Conservation (phyloP, 306 rosid species). For the Prunus campanulata region DNA sequence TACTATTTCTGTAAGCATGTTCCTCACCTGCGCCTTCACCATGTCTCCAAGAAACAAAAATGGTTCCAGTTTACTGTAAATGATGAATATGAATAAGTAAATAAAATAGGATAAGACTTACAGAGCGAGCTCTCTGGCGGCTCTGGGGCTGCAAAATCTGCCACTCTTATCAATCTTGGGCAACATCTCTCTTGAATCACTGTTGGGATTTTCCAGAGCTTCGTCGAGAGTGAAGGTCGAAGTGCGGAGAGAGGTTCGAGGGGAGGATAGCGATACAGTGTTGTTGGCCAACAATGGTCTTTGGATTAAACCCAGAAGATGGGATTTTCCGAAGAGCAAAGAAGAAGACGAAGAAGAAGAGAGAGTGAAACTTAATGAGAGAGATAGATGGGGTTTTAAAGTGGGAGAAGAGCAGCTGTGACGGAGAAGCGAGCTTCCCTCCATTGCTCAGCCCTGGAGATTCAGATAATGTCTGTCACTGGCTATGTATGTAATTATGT, state of each 20-base stretch:
- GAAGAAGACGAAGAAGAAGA: constrained; percentile 22
- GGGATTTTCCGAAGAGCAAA: constrained; percentile 5
- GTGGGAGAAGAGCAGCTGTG: constrained; percentile 7
- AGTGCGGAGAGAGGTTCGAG: constrained; percentile 37
- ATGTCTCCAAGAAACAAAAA: not conserved
- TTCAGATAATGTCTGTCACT: constrained; percentile 8
- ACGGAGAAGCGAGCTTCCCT: constrained; percentile 24
- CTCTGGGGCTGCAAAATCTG: constrained; percentile 85
- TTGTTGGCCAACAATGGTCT: not conserved
- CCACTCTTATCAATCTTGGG: constrained; percentile 87
- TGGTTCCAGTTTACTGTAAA: not conserved
- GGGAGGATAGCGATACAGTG: constrained; percentile 8
- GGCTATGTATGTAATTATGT: not conserved
- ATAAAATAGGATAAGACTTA: constrained; percentile 16
- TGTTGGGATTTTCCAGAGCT: constrained; percentile 21
- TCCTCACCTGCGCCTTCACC: not conserved
- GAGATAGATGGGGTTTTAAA: constrained; percentile 11
- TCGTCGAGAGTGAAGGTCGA: constrained; percentile 41
- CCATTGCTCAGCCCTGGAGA: constrained; percentile 18
- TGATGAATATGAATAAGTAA: not conserved
- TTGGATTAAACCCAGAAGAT: constrained; percentile 11
- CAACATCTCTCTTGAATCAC: constrained; percentile 31
- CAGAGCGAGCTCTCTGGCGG: constrained; percentile 97
- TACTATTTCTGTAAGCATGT: not conserved
- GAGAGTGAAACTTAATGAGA: not conserved